Base-by-base conservation (phyloP, 495 filamentous ascomycete species). In the Neurospora tetrasperma region DNA sequence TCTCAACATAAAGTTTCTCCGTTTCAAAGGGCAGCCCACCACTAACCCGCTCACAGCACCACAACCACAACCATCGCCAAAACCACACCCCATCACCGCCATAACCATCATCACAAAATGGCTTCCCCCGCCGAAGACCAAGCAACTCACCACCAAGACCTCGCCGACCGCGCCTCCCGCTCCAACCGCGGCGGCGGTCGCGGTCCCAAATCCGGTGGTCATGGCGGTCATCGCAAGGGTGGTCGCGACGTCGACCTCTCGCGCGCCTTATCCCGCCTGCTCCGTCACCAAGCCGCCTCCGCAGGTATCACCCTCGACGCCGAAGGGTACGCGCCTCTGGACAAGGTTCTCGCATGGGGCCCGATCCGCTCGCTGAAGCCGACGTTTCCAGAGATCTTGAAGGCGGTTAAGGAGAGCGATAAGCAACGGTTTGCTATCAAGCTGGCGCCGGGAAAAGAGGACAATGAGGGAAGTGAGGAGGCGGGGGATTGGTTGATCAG, bases 351-450 rank as follows among this genome's bases (percentile, higher is more conserved):
- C 70, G 81, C 85, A 81, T 94, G 89, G 86, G 86, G 84, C 68
- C 90, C 89, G 73, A 83, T 96, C 71, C 88, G 87, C 73, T 88
- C 87, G 7, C 84, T 96, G 5, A 83, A 90, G 70, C 86, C 91
- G 14, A 91, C 91, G 16, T 88, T 98, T 78, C 77, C 85, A 12
- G 94, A 97, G 76, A 88, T 99, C 78, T 79, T 85, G 42, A 72
- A 83, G n/a, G 86, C 91, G 43, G 95, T 98, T 48, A 80, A 82
- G 10, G 85, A 85, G 27, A 94, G 92, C 75, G 93, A 96, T 78
- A 99, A 99, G 80, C 92, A 98, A 80, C 93, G 96, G 23, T 99
- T 97, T 85, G 86, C 92, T 42, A 75, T 85, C 75, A 41, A 41
- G 40, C 9, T 41, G 40, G 10, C 9, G 10, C 40, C 40, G 9